Percentiles rank a stretch among this genome's conserved stretches.
These are phyloP conservation scores for Backusella parvicylindrica DNA, from an alignment of 192 early-diverging fungal species.

Conservation along the genomic window DNA sequence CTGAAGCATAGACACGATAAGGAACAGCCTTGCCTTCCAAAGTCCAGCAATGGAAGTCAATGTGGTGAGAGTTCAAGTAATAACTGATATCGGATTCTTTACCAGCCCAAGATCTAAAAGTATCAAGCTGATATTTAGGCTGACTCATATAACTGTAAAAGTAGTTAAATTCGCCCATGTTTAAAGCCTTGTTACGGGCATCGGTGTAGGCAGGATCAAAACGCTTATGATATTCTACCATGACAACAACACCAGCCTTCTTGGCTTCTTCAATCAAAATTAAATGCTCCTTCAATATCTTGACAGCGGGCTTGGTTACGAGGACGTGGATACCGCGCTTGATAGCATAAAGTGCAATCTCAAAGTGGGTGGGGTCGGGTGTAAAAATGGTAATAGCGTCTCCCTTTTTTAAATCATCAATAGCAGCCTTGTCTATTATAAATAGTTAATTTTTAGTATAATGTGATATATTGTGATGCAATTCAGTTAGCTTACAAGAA, in stretches of 20 bases:
- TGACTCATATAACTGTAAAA: conserved; percentile 43
- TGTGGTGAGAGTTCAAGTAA: conserved; percentile 45
- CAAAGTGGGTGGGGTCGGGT: conserved; percentile 45
- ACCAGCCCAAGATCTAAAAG: conserved; percentile 41
- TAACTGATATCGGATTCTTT: conserved; percentile 39
- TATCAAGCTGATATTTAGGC: conserved; percentile 40
- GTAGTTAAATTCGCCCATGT: conserved; percentile 39
- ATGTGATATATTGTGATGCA: background rate
- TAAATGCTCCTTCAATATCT: conserved; percentile 34
- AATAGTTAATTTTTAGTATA: background rate
- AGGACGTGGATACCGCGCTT: conserved; percentile 37
- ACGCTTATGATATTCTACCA: conserved; percentile 44
- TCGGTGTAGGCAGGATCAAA: conserved; percentile 48
- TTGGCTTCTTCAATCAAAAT: conserved; percentile 30
- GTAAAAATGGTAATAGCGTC: conserved; percentile 46
- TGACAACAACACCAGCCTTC: conserved; percentile 33
- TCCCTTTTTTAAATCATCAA: conserved; percentile 34
- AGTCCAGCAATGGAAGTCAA: conserved; percentile 40
- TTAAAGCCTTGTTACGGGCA: conserved; percentile 29
- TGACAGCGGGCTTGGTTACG: conserved; percentile 44
- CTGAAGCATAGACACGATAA: conserved; percentile 32
- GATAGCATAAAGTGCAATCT: conserved; percentile 40
- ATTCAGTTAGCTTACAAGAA: conserved; percentile 28
- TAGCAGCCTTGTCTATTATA: conserved; percentile 34
- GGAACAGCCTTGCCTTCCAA: conserved; percentile 31